Conservation (phyloP, 2,329 filamentous ascomycete species). For the Mycocentrospora acerina region DNA sequence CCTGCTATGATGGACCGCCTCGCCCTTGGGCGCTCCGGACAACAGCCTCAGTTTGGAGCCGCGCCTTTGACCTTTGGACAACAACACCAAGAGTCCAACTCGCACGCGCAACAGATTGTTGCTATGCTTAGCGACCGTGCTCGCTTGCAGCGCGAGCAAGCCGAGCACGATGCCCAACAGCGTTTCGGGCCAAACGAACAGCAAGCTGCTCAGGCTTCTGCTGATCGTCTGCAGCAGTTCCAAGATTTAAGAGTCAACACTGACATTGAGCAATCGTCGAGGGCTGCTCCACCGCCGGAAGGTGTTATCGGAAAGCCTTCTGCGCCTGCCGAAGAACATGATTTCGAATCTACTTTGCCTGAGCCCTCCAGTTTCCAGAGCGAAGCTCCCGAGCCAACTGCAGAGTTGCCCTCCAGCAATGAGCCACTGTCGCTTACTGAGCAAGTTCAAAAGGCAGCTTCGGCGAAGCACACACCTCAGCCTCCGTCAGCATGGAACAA, state of each 20-base stretch:
- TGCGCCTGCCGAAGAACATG: constrained; percentile 18
- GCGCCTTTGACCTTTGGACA: constrained; percentile 50
- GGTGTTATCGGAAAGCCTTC: constrained; percentile 40
- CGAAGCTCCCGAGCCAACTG: constrained; percentile 12
- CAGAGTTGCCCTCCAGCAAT: constrained; percentile 31
- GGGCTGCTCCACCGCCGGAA: constrained; percentile 30
- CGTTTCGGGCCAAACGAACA: constrained; percentile 31
- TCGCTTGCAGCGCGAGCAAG: constrained; percentile 62
- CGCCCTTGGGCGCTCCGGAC: constrained; percentile 56
- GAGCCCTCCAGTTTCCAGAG: constrained; percentile 20
- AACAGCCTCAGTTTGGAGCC: constrained; percentile 50
- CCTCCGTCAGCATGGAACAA: constrained; percentile 61
- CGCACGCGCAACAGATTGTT: constrained; percentile 59
- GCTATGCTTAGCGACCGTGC: constrained; percentile 63
- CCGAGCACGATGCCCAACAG: constrained; percentile 53
- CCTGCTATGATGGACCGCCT: constrained; percentile 65
- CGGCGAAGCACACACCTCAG: constrained; percentile 59
- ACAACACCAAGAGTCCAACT: constrained; percentile 49
- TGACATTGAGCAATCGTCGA: constrained; percentile 54
- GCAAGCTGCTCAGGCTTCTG: constrained; percentile 47
- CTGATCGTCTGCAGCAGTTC: constrained; percentile 80
- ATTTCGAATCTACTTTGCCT: constrained; percentile 19
- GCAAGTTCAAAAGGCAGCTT: constrained; percentile 76
- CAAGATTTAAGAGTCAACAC: constrained; percentile 74
- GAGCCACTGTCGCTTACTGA: constrained; percentile 73